These are phyloP conservation scores for Hypericum androsaemum DNA, from an alignment of 345 rosid species.

Conservation along the genomic window DNA sequence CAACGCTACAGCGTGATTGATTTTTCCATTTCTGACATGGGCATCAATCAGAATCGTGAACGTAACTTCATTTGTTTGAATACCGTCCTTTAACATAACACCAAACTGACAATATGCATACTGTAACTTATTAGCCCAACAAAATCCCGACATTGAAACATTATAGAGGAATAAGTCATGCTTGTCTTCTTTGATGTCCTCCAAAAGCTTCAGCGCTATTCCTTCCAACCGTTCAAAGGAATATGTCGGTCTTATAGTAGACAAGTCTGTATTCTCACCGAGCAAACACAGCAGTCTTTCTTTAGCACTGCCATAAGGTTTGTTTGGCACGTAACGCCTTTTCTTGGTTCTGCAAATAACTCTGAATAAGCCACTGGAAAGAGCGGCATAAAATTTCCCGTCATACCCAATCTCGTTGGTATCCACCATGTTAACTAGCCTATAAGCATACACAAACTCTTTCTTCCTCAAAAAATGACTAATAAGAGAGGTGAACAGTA, in stretches of 20 bases:
- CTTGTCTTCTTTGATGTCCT: conserved; percentile 25
- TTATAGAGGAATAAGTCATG: conserved; percentile 52
- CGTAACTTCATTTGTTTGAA: conserved; percentile 57
- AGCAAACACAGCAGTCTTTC: conserved; percentile 38
- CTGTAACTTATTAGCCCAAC: conserved; percentile 34
- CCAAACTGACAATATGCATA: conserved; percentile 49
- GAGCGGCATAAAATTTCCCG: conserved; percentile 25
- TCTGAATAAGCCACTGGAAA: conserved; percentile 43
- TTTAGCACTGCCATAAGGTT: conserved; percentile 25
- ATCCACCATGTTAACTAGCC: conserved; percentile 43
- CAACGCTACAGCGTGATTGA: conserved; percentile 41
- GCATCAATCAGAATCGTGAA: conserved; percentile 44
- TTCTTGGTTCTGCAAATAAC: conserved; percentile 13
- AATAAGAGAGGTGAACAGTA: conserved; percentile 45
- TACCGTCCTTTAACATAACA: conserved; percentile 39
- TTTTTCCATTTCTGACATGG: conserved; percentile 40
- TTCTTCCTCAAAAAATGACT: conserved; percentile 40
- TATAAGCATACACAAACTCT: conserved; percentile 41
- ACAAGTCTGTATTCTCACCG: conserved; percentile 20
- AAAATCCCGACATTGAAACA: conserved; percentile 35
- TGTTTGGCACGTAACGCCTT: conserved; percentile 19
- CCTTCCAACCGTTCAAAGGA: conserved; percentile 28
- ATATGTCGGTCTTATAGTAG: conserved; percentile 14
- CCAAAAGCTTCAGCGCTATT: conserved; percentile 39
- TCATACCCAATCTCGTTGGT: conserved; percentile 34